These are phyloP conservation scores for Chondrostereum purpureum DNA, from an alignment of 1,284 basidiomycete genomes.

Conservation along the genomic window DNA sequence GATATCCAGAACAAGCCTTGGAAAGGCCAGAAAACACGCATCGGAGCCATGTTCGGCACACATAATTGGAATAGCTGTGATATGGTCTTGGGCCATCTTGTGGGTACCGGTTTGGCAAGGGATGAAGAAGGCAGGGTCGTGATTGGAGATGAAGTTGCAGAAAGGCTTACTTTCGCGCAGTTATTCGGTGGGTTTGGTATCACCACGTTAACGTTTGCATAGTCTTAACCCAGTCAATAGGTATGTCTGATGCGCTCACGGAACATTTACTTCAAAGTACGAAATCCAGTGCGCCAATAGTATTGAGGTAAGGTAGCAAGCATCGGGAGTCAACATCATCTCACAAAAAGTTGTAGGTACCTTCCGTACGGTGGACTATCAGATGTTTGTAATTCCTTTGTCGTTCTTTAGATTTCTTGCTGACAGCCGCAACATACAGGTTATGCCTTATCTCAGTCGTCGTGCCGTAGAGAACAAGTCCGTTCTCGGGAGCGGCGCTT, in stretches of 20 bases:
- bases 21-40: slow-evolving; percentile 30
- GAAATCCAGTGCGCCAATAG: slow-evolving; percentile 54
- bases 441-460: slow-evolving; percentile 67
- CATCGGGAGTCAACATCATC: too few species aligned
- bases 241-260: slow-evolving; percentile 81
- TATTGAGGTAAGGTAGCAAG: slow-evolving; percentile 69
- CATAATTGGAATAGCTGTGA: slow-evolving; percentile 73
- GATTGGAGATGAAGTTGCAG: slow-evolving; percentile 49
- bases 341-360: too few species aligned
- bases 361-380: slow-evolving; percentile 79
- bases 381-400: slow-evolving; percentile 41
- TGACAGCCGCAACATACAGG: slow-evolving; percentile 18
- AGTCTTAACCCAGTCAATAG: slow-evolving; percentile 29
- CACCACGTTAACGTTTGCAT: slow-evolving; percentile 1
- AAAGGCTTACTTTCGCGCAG: slow-evolving; percentile 75
- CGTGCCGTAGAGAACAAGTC: slow-evolving; percentile 73
- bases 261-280: slow-evolving; percentile 59
- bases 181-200: slow-evolving; percentile 60
- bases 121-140: slow-evolving; percentile 25
- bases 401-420: background rate
- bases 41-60: slow-evolving; percentile 80
- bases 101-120: slow-evolving; percentile 49
- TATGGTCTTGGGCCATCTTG: slow-evolving; percentile 57
- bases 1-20: slow-evolving; percentile 32
- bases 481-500: slow-evolving; percentile 46